Conservation (phyloP, 2,329 filamentous ascomycete species). For the Sclerotinia glacialis region DNA sequence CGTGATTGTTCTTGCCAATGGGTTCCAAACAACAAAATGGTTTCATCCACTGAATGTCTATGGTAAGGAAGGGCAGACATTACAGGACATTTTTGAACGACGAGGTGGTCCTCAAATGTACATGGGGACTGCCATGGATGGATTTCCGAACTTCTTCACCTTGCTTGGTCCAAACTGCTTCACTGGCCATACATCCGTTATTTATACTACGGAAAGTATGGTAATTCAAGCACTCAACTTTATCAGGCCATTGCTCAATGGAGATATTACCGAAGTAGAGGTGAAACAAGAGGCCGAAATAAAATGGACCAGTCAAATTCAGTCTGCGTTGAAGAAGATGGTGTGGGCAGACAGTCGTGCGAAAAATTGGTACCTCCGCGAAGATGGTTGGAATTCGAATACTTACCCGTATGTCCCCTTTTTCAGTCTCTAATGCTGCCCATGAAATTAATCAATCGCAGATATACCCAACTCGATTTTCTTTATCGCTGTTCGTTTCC, state of each 20-base stretch:
- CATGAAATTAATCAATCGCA: slow-evolving; percentile 31
- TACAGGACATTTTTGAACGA: slow-evolving; percentile 53
- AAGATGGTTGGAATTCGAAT: slow-evolving; percentile 49
- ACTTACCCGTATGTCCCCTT: slow-evolving; percentile 45
- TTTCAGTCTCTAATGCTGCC: background rate
- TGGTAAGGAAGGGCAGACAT: slow-evolving; percentile 47
- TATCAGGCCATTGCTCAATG: slow-evolving; percentile 50
- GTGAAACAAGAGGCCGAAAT: slow-evolving; percentile 49
- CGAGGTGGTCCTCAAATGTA: slow-evolving; percentile 58
- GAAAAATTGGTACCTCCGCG: slow-evolving; percentile 49
- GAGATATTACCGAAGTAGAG: slow-evolving; percentile 46
- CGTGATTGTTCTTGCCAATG: slow-evolving; percentile 57
- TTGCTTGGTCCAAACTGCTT: slow-evolving; percentile 58
- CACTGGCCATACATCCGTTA: slow-evolving; percentile 56
- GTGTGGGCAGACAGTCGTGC: slow-evolving; percentile 49
- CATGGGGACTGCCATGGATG: slow-evolving; percentile 54
- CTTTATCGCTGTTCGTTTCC: slow-evolving; percentile 51
- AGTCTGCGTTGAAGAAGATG: slow-evolving; percentile 45
- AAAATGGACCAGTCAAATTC: slow-evolving; percentile 48
- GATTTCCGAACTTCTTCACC: slow-evolving; percentile 59
- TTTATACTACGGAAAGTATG: slow-evolving; percentile 56
- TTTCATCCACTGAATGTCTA: slow-evolving; percentile 52
- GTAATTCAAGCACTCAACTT: slow-evolving; percentile 54
- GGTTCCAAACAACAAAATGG: slow-evolving; percentile 54
- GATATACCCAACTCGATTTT: slow-evolving; percentile 52